These are phyloP conservation scores for Toxoplasma gondii DNA, from an alignment of 169 alveolate genomes.

Conservation along the genomic window DNA sequence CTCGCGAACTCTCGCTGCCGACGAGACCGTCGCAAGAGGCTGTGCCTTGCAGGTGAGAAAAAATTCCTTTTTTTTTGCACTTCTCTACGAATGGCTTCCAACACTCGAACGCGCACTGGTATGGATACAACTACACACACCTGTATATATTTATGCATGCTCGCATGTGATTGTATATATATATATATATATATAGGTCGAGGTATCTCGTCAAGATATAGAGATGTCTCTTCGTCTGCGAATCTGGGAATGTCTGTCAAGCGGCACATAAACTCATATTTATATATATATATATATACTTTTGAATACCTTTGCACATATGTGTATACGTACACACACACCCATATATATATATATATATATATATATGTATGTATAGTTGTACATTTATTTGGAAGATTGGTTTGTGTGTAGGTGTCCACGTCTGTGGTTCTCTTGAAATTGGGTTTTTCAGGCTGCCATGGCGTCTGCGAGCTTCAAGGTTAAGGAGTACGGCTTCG, in stretches of 20 bases:
- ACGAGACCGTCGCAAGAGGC: conserved; percentile 98
- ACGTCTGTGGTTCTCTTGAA: not conserved
- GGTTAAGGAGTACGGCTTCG: conserved; percentile 50
- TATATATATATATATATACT: not conserved
- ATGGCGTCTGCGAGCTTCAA: conserved; percentile 59
- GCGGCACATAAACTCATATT: not conserved
- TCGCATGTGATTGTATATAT: too few species aligned
- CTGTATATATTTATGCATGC: not conserved
- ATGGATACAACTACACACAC: not conserved
- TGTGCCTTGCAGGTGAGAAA: conserved; percentile 91
- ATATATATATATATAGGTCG: too few species aligned
- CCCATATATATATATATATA: too few species aligned
- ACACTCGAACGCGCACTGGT: not conserved
- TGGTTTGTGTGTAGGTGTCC: not conserved
- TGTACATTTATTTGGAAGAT: not conserved
- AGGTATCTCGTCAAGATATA: too few species aligned
- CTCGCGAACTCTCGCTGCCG: conserved; percentile 94
- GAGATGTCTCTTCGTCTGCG: too few species aligned
- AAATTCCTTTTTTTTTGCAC: not conserved
- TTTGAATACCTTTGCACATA: too few species aligned
- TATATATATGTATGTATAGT: conserved; percentile 18
- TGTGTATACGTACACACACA: not conserved
- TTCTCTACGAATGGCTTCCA: not conserved
- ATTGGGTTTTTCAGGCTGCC: conserved; percentile 40
- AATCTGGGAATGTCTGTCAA: too few species aligned